Percentiles rank a stretch among this genome's conserved stretches.
phyloP scores from a whole-genome alignment of 192 early-diverging fungal genomes.

The Coemansia sp. region DNA sequence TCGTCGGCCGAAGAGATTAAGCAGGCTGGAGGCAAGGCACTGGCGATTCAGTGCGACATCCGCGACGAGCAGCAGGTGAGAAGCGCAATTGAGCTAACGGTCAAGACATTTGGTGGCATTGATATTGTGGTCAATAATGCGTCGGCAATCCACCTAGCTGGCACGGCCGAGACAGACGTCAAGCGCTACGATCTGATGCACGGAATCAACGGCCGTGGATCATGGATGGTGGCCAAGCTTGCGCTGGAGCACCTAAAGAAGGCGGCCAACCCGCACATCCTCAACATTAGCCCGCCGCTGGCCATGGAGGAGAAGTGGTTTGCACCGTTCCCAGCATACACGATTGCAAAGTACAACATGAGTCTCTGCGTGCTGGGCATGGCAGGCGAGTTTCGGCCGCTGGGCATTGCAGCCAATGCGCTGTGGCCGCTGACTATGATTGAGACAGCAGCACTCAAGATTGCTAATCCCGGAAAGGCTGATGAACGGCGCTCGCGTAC shows the following conservation, averaged over 20 bases:
- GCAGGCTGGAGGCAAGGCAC: conserved; percentile 67
- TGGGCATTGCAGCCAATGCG: conserved; percentile 73
- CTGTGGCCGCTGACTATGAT: conserved; percentile 77
- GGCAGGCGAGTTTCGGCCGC: conserved; percentile 61
- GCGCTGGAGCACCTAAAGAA: conserved; percentile 63
- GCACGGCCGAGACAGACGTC: conserved; percentile 55
- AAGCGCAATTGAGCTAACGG: conserved; percentile 63
- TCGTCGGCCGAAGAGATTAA: conserved; percentile 73
- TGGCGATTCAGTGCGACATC: conserved; percentile 81
- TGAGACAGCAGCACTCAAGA: conserved; percentile 65
- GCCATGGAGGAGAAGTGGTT: conserved; percentile 71
- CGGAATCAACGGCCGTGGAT: conserved; percentile 73
- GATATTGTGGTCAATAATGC: conserved; percentile 84
- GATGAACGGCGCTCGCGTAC: conserved; percentile 21
- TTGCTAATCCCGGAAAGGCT: conserved; percentile 7
- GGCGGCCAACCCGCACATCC: conserved; percentile 69
- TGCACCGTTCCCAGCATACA: conserved; percentile 61
- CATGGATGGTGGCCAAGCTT: conserved; percentile 73
- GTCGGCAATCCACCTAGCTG: conserved; percentile 67
- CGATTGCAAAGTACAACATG: conserved; percentile 76
- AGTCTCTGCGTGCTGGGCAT: conserved; percentile 69
- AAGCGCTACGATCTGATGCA: conserved; percentile 77
- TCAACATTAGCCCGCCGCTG: conserved; percentile 72
- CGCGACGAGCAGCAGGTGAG: conserved; percentile 73
- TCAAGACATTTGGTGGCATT: conserved; percentile 69